These are phyloP conservation scores for Lasiodiplodia theobromae DNA, from an alignment of 2,329 filamentous ascomycete genomes.

Conservation along the genomic window DNA sequence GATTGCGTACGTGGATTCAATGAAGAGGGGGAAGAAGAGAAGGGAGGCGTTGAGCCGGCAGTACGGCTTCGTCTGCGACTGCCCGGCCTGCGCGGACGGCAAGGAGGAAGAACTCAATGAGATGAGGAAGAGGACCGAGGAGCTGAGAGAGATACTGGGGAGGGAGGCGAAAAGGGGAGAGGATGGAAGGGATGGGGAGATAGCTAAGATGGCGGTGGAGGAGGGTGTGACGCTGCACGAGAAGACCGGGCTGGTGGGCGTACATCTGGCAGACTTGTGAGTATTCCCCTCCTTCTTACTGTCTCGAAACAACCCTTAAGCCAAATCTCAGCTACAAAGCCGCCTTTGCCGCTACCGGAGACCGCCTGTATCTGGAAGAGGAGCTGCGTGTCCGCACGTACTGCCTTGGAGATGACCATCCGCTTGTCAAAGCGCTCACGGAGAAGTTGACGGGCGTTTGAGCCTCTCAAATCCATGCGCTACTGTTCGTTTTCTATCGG, in stretches of 20 bases:
- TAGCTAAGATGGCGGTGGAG: neutral
- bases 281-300: neutral
- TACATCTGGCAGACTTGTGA: slow-evolving; percentile 14
- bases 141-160: neutral
- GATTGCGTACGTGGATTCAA: slow-evolving; percentile 47
- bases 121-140: neutral
- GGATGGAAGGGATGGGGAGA: neutral
- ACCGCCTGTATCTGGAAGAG: neutral
- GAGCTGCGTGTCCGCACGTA: neutral
- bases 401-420: slow-evolving; percentile 11
- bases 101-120: neutral
- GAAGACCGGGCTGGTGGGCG: neutral
- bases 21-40: slow-evolving; percentile 40
- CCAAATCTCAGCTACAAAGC: neutral
- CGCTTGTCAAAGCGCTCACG: neutral
- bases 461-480: neutral
- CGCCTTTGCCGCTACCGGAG: neutral
- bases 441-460: neutral
- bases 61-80: slow-evolving; percentile 48
- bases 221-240: slow-evolving; percentile 11
- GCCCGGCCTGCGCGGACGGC: slow-evolving; percentile 41
- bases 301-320: neutral
- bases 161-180: neutral
- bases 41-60: slow-evolving; percentile 41
- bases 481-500: neutral